Base-by-base conservation (phyloP, 2,329 filamentous ascomycete species). In the Mycogone perniciosa region DNA sequence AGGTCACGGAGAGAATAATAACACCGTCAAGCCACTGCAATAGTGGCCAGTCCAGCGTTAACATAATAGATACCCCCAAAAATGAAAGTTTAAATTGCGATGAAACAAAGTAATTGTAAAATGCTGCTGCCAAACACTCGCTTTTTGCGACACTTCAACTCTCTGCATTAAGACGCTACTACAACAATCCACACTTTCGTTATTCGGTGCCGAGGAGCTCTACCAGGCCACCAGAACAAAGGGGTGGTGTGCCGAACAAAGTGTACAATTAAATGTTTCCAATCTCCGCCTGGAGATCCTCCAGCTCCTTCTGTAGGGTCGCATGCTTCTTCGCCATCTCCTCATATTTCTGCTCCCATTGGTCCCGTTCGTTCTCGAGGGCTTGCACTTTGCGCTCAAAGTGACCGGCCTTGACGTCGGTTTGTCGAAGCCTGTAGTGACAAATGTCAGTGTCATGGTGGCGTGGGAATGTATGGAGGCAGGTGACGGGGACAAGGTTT, bases 361-460 rank as follows among this genome's bases (percentile, higher is more conserved):
- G 84, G 73, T 96, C 90, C 65, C 89, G 87, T 70, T 91, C 83
- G 67, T 82, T 79, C 77, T 99, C 93, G 67, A 96, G 85, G 64
- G 93, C 92, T 74, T 96, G 89, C 62, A 97, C 93, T 81, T 97
- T 97, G 76, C 93, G 93, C 79, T 99, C 93, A 75, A 92, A 97
- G 79, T 99, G 92, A 65, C 92, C 93, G 66, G 92, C 91, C 81
- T 97, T 97, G 76, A 97, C 90, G 71, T 99, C 93, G 76, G 93
- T 96, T 78, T 96, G 91, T 71, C 93, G 91, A 68, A 97, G 89
- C 77, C 93, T 99, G 62, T 59, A 52, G 51, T 47, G 44, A 4
- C 33, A 39, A 13, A 20, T 13, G 35, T 45, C 31, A 45, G 43
- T 20, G 5, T 44, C 42, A 26, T 27, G 38, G 39, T 31, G 7